phyloP scores from a whole-genome alignment of 2,329 filamentous ascomycete genomes.

The Fusarium robinianum region DNA sequence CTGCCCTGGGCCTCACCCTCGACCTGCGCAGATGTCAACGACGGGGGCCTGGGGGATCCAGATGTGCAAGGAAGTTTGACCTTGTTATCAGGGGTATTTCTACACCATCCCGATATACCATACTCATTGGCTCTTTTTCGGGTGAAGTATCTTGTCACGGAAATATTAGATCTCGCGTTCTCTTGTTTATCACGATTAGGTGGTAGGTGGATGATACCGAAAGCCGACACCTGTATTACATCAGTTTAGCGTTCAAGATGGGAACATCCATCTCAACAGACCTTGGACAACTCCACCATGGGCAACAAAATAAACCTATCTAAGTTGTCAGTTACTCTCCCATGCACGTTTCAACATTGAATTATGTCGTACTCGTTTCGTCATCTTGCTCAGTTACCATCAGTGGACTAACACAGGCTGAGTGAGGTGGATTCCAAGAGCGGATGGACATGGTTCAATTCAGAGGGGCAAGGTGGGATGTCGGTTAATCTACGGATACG shows the following conservation, averaged over 20 bases:
- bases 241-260: constrained; percentile 28
- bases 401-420: too few relatives aligned
- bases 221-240: constrained; percentile 58
- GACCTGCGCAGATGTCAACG: constrained; percentile 61
- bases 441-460: not conserved
- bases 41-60: not conserved
- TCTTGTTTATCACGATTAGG: too few relatives aligned
- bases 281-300: constrained; percentile 71
- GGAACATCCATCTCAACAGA: constrained; percentile 40
- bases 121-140: constrained; percentile 55
- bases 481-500: not conserved
- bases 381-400: constrained; percentile 35
- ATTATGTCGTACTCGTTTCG: constrained; percentile 40
- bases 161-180: too few relatives aligned
- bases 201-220: constrained; percentile 49
- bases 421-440: too few relatives aligned
- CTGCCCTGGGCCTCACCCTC: constrained; percentile 86
- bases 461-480: not conserved
- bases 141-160: constrained; percentile 64
- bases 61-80: too few relatives aligned
- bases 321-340: constrained; percentile 1
- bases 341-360: not conserved
- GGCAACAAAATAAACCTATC: constrained; percentile 64
- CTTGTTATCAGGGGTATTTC: constrained; percentile 62
- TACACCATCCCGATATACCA: constrained; percentile 64